These are phyloP conservation scores for Rhynchospora tenuis DNA, from an alignment of 176 grass and related monocot species.

Conservation along the genomic window DNA sequence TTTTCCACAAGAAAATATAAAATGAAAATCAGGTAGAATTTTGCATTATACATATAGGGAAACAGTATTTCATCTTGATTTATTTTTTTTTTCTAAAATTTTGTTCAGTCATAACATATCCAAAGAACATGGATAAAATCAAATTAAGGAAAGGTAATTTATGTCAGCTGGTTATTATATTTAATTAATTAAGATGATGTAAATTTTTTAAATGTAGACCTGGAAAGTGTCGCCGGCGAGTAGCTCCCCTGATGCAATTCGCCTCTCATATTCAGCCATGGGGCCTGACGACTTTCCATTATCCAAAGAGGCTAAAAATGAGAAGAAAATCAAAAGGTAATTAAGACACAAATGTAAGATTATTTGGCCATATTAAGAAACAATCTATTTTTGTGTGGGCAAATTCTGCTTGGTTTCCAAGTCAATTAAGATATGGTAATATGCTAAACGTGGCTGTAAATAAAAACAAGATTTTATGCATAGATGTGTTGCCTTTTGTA, in stretches of 20 bases:
- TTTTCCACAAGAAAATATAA: background rate
- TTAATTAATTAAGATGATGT: background rate
- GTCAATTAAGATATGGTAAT: too few relatives aligned
- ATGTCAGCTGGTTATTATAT: background rate
- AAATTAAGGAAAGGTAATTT: background rate
- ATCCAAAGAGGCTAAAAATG: constrained; percentile 23
- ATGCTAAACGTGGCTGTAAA: too few relatives aligned
- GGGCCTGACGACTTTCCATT: constrained; percentile 46
- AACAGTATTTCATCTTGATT: background rate
- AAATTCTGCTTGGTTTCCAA: too few relatives aligned
- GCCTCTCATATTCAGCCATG: constrained; percentile 56
- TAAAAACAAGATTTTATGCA: too few relatives aligned
- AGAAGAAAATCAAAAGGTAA: background rate
- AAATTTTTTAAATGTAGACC: constrained; percentile 29
- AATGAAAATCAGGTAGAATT: background rate
- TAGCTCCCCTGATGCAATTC: constrained; percentile 62
- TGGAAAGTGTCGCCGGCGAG: constrained; percentile 76
- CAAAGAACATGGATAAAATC: background rate
- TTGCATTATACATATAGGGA: background rate
- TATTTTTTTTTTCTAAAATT: background rate
- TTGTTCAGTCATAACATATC: background rate
- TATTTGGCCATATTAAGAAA: too few relatives aligned
- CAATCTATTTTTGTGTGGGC: too few relatives aligned
- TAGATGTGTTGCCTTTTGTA: too few relatives aligned
- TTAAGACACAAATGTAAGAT: background rate